Evolutionary conservation across 352 stramenopile species (phyloP).

Genomic region (Plasmopara viticola): DNA sequence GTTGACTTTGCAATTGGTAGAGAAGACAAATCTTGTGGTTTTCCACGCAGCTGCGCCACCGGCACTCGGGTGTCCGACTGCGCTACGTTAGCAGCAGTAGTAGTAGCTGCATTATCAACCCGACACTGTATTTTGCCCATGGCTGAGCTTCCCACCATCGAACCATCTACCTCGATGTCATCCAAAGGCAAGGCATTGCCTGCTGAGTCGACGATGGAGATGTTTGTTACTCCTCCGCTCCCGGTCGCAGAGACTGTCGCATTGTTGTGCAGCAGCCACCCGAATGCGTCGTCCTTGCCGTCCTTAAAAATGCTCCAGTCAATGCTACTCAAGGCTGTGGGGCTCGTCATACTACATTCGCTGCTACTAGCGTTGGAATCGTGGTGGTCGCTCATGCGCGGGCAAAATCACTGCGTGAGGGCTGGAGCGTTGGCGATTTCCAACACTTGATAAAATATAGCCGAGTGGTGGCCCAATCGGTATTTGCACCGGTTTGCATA

Average conservation of each 20-base stretch:
- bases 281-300: conserved; percentile 48
- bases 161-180: conserved; percentile 31
- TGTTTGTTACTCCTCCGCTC: conserved; percentile 8
- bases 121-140: conserved; percentile 6
- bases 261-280: conserved; percentile 49
- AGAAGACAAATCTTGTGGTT: conserved; percentile 7
- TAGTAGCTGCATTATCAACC: not conserved
- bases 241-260: conserved; percentile 1
- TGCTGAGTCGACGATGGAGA: not conserved
- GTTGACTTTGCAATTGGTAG: conserved; percentile 3
- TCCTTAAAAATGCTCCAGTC: conserved; percentile 72
- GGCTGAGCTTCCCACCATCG: conserved; percentile 12
- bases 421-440: too few species aligned
- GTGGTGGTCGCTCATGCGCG: conserved; percentile 16
- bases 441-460: too few species aligned
- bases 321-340: conserved; percentile 36
- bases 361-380: conserved; percentile 5
- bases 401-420: not conserved
- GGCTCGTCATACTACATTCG: conserved; percentile 11
- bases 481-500: too few species aligned
- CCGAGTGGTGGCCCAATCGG: too few species aligned
- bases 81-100: not conserved
- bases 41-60: conserved; percentile 22
- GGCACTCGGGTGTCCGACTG: conserved; percentile 14
- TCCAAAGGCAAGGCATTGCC: conserved; percentile 23